Evolutionary conservation across 1,284 basidiomycete genomes (phyloP), one percentile per base, ranked within the genome.

Genomic region (Moesziomyces sp.): DNA sequence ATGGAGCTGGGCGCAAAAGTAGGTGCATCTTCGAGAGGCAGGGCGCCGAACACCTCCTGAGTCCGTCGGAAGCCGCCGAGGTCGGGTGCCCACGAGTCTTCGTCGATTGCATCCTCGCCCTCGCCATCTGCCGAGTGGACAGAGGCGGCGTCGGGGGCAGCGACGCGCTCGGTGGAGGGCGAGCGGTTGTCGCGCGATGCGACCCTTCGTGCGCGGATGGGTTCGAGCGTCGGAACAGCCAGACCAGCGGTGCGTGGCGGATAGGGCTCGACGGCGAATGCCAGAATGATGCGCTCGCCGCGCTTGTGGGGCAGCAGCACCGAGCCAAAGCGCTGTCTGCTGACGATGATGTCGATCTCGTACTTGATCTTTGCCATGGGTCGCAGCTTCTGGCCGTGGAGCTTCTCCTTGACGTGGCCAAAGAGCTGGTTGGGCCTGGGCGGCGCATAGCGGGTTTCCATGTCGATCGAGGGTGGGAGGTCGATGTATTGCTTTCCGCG

Each of bases 361-460:
- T 74, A 74, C 59, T 74, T 74, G 66, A 74, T 74, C 0, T 55
- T 49, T 16, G 72, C 72, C 72, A 74, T 74, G 1, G 72, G 72
- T 45, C 72, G 55, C 33, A 70, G 47, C 51, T 70, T 70, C 18
- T 74, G 72, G 24, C 72, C 66, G 23, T 67, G 59, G 5, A 70
- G 53, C 48, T 53, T 74, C 16, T 74, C 67, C 21, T 52, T 56
- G 45, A 66, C 72, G 19, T 64, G 62, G 14, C 57, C 67, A 23
- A 74, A 65, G 28, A 66, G 49, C 50, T 74, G 72, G 10, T 53
- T 61, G n/a, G 62, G 53, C 28, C 59, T 61, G 6, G 72, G 72
- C 10, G 67, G 67, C 49, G 67, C 63, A 19, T 74, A 74, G 14
- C 72, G 52, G 5, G 72, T 74, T 45, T 74, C 72, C 67, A 74